Base-by-base conservation (phyloP, 306 rosid species). In the Senna siamea region DNA sequence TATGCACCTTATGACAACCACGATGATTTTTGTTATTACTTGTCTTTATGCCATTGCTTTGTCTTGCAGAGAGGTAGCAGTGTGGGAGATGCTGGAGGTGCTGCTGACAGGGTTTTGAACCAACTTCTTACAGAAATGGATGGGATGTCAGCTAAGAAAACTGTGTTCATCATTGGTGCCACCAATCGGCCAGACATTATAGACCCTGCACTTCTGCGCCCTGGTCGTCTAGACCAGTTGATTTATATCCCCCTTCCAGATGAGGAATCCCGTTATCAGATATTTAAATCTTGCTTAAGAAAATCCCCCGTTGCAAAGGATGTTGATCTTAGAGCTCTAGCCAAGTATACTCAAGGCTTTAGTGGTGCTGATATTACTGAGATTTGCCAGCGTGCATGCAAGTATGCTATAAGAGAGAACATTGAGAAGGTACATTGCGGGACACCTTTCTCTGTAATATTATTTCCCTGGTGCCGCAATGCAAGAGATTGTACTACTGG, bases 51-150 rank as follows among this genome's bases (percentile, higher is more conserved):
- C 41, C 7, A 19, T 64, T 22, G 54, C 70, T 26, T 19, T 51
- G 37, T 32, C 68, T 64, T 70, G 76, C 79, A 89, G 93, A 84
- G 93, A 78, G 93, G 93, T 37, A 76, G 91, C 66, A 89, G 91
- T 22, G 87, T 85, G n/a, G 93, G 93, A 40, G 93, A 89, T 79
- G 93, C 89, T n/a, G 93, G 93, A 1, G 93, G 93, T 76, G 93
- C 93, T 70, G 93, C 91, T 43, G 93, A 89, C 64, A 83, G 93
- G 64, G 93, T 89, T 80, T 43, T 89, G 81, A 89, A 89, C 76
- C 93, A 89, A 69, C 93, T 89, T 20, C 90, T 89, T 13, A 88
- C 93, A 0, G 93, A 88, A 66, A 88, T 88, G 93, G 93, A 88
- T 64, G 93, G 93, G 26, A 88, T 88, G 90, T 81, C 93, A 4